Evolutionary conservation across 192 early-diverging fungal genomes (phyloP).

Genomic region (Spinellus fusiger): DNA sequence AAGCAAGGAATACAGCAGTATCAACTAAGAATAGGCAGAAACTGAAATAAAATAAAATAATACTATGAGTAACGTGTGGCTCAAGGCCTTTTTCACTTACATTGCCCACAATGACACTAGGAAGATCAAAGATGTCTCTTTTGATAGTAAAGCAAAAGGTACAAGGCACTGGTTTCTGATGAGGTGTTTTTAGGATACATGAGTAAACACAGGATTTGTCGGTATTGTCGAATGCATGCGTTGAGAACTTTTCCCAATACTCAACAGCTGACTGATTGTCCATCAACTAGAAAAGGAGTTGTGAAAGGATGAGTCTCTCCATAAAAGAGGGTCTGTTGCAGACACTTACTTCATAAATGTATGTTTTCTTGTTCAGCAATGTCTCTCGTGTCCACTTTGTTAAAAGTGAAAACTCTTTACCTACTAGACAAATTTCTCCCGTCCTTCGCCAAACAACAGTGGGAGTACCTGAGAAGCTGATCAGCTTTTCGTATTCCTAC

Average conservation of each 20-base stretch:
- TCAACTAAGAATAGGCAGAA: slow-evolving; percentile 18
- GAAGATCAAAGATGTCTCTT: slow-evolving; percentile 93
- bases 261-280: slow-evolving; percentile 86
- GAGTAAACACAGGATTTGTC: slow-evolving; percentile 84
- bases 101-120: slow-evolving; percentile 79
- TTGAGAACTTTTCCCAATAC: slow-evolving; percentile 93
- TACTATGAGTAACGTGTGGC: neutral
- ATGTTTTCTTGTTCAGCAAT: slow-evolving; percentile 70
- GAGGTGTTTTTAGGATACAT: slow-evolving; percentile 76
- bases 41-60: slow-evolving; percentile 2
- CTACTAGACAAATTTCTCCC: slow-evolving; percentile 91
- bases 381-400: slow-evolving; percentile 88
- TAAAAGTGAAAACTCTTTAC: slow-evolving; percentile 92
- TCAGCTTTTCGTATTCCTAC: slow-evolving; percentile 93
- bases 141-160: slow-evolving; percentile 97
- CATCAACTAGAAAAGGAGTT: slow-evolving; percentile 72
- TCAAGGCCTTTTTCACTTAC: slow-evolving; percentile 16
- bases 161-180: slow-evolving; percentile 71
- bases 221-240: slow-evolving; percentile 90
- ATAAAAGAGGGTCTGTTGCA: no score
- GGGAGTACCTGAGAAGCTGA: slow-evolving; percentile 90
- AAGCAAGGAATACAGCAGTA: neutral
- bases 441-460: slow-evolving; percentile 96
- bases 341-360: slow-evolving; percentile 79
- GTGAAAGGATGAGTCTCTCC: no score